Conservation (phyloP, 2,329 filamentous ascomycete genomes). For the Calcarisporium arbuscula region DNA sequence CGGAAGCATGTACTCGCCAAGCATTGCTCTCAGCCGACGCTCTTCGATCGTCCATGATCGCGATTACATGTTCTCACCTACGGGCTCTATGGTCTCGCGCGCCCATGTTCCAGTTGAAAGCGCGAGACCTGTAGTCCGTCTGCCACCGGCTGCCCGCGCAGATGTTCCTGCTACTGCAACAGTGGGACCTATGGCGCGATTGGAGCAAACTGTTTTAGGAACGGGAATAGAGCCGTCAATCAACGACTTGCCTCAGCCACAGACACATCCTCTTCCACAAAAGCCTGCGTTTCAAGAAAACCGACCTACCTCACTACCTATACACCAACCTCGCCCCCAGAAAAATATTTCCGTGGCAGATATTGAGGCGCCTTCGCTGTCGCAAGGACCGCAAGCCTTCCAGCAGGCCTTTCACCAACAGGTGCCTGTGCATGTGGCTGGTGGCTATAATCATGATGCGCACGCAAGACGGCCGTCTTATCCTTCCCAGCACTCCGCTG, state of each 20-base stretch:
- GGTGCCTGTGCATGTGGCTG: slow-evolving; percentile 68
- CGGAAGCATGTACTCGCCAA: slow-evolving; percentile 79
- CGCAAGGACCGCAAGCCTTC: slow-evolving; percentile 63
- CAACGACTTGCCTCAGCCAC: slow-evolving; percentile 49
- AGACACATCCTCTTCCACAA: slow-evolving; percentile 52
- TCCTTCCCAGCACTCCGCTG: slow-evolving; percentile 62
- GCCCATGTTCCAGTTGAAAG: slow-evolving; percentile 55
- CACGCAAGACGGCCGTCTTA: slow-evolving; percentile 65
- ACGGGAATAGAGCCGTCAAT: slow-evolving; percentile 39
- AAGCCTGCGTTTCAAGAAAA: slow-evolving; percentile 54
- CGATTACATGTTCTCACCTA: slow-evolving; percentile 74
- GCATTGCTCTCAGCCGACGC: slow-evolving; percentile 78
- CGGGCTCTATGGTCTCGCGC: slow-evolving; percentile 69
- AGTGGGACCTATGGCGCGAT: slow-evolving; percentile 11
- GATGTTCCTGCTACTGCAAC: slow-evolving; percentile 17
- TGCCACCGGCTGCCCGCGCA: slow-evolving; percentile 57
- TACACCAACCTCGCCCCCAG: slow-evolving; percentile 93
- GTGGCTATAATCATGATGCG: slow-evolving; percentile 48
- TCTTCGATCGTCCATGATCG: slow-evolving; percentile 67
- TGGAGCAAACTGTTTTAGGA: too few species aligned
- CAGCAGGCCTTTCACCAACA: slow-evolving; percentile 93
- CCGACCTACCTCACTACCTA: slow-evolving; percentile 50
- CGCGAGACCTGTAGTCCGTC: slow-evolving; percentile 68
- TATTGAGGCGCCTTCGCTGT: slow-evolving; percentile 73
- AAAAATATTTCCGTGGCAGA: slow-evolving; percentile 90